A percentile compares a stretch with the other conserved stretches of the same genome.
These are phyloP conservation scores for Microdochium trichocladiopsis DNA, from an alignment of 2,329 filamentous ascomycete species.

Conservation along the genomic window DNA sequence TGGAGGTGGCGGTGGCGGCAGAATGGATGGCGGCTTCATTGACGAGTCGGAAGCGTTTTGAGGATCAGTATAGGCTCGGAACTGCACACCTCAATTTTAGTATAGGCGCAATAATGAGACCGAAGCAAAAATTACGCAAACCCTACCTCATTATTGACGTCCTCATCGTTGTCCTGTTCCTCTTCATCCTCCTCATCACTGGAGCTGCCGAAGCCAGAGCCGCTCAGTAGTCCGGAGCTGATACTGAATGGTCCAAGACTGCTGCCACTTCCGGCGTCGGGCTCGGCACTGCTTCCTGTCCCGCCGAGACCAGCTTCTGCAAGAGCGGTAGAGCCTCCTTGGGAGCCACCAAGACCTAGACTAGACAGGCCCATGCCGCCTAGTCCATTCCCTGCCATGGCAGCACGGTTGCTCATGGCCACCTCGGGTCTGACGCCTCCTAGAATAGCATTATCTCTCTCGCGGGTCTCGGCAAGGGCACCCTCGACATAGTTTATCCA, in stretches of 20 bases:
- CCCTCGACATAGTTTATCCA: slow-evolving; percentile 97
- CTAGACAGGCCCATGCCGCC: slow-evolving; percentile 41
- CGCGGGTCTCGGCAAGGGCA: slow-evolving; percentile 83
- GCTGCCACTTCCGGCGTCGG: slow-evolving; percentile 53
- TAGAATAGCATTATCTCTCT: slow-evolving; percentile 96
- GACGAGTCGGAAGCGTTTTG: slow-evolving; percentile 39
- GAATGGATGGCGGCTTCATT: slow-evolving; percentile 50
- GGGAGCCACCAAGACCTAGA: slow-evolving; percentile 29
- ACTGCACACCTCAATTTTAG: slow-evolving; percentile 27
- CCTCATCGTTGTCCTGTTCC: slow-evolving; percentile 76
- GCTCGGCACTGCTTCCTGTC: slow-evolving; percentile 54
- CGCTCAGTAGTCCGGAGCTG: slow-evolving; percentile 64
- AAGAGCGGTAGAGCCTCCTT: slow-evolving; percentile 57
- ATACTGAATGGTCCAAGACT: slow-evolving; percentile 68
- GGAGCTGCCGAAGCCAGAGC: slow-evolving; percentile 85
- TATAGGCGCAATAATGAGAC: not conserved
- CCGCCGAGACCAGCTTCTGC: slow-evolving; percentile 77
- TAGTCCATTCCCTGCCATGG: slow-evolving; percentile 40
- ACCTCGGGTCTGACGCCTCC: slow-evolving; percentile 91
- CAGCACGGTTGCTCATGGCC: slow-evolving; percentile 71
- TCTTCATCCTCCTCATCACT: slow-evolving; percentile 97
- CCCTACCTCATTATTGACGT: slow-evolving; percentile 63
- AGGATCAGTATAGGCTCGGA: slow-evolving; percentile 52
- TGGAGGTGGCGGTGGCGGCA: slow-evolving; percentile 57
- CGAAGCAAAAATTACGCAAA: not conserved